These are phyloP conservation scores for Suillus fuscotomentosus DNA, from an alignment of 768 basidiomycete species.

Conservation along the genomic window DNA sequence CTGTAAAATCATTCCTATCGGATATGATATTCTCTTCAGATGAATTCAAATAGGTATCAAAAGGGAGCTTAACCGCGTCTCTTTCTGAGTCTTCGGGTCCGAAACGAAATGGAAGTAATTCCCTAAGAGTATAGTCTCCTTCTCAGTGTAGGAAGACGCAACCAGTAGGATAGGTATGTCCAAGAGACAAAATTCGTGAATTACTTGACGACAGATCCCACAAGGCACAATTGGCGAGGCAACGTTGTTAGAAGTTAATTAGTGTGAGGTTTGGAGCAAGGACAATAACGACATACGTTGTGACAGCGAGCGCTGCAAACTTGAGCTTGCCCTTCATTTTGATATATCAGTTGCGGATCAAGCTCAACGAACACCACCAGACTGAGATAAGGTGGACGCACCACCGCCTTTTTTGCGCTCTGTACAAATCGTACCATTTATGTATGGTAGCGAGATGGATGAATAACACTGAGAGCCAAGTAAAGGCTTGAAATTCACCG, in stretches of 20 bases:
- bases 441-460: background rate
- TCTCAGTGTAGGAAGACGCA: slow-evolving; percentile 57
- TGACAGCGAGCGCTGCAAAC: slow-evolving; percentile 79
- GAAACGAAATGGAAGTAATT: slow-evolving; percentile 83
- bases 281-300: slow-evolving; percentile 50
- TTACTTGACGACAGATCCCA: slow-evolving; percentile 90
- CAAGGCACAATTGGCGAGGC: slow-evolving; percentile 73
- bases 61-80: background rate
- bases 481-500: slow-evolving; percentile 47
- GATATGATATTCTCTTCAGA: background rate
- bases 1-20: background rate
- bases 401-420: slow-evolving; percentile 67
- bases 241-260: slow-evolving; percentile 55
- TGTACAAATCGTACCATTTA: slow-evolving; percentile 90
- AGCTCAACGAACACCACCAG: background rate
- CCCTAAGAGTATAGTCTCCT: slow-evolving; percentile 61
- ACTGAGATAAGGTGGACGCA: slow-evolving; percentile 44
- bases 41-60: background rate
- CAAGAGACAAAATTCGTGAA: slow-evolving; percentile 80
- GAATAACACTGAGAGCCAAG: background rate
- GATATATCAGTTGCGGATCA: background rate
- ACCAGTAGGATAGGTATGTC: slow-evolving; percentile 73
- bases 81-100: slow-evolving; percentile 75
- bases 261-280: background rate
- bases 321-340: slow-evolving; percentile 77